Base-by-base conservation (phyloP, 2,329 filamentous ascomycete genomes). In the Ceratocystis cacaofunesta region DNA sequence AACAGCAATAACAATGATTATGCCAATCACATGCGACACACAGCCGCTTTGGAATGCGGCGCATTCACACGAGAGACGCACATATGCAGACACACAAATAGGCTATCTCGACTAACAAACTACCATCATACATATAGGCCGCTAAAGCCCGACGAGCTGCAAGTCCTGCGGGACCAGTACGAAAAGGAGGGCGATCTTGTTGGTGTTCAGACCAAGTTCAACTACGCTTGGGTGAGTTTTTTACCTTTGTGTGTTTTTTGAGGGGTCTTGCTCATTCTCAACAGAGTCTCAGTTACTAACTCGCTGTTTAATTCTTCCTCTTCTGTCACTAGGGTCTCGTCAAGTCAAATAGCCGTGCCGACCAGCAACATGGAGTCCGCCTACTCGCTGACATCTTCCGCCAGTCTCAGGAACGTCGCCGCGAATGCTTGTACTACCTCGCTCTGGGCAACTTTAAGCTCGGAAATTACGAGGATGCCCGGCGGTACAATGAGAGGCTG, bases 131-230 rank as follows among this genome's bases (percentile, higher is more conserved):
- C 64, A 10, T 65, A 70, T 71, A 94, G 90, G 74, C 89, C 94
- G 70, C 83, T 99, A 69, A 95, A 94, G 77, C 85, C 90, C 66
- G 88, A 90, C 62, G 94, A 99, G 77, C 87, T 99, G 68, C 86
- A 92, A 75, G 94, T 97, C 69, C 82, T 99, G 64, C 89, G 92
- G 69, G 82, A 89, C 68, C 94, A 99, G 76, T 99, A 94, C 75
- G 92, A 97, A 74, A 96, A 96, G 74, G 94, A 99, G 78, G 94
- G 92, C 70, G 90, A 95, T 72, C 95, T 95, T 80, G 92, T 96
- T 68, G 92, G 92, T 68, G 84, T 99, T 50, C 94, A 99, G 77
- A 99, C 94, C 68, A 97, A 97, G 75, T 99, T 99, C 84, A 99
- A 99, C 85, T 97, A 92, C 76, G 92, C 94, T 74, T 99, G 94